phyloP scores from a whole-genome alignment of 495 filamentous ascomycete genomes.

The Emericellopsis terricola region DNA sequence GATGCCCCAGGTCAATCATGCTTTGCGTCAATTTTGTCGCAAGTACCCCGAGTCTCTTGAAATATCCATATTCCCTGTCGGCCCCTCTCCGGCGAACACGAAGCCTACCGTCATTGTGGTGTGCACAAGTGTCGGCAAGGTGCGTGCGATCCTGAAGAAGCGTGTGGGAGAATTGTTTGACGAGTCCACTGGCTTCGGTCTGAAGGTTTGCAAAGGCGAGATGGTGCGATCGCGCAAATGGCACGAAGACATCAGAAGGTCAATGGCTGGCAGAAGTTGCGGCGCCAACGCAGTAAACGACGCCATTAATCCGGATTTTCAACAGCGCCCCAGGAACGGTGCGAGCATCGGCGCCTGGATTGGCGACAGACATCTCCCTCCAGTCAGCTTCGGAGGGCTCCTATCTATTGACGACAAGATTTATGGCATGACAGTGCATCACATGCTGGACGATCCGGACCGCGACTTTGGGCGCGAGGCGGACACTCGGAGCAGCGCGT shows the following conservation, averaged over 20 bases:
- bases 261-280: constrained; percentile 15
- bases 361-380: constrained; percentile 65
- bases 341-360: constrained; percentile 86
- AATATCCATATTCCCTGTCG: constrained; percentile 56
- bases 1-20: constrained; percentile 50
- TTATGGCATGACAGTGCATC: constrained; percentile 89
- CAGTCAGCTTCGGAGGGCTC: constrained; percentile 78
- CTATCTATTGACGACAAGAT: constrained; percentile 66
- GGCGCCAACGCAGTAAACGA: constrained; percentile 11
- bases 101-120: constrained; percentile 61
- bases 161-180: constrained; percentile 39
- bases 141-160: constrained; percentile 51
- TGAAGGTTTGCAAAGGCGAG: constrained; percentile 51
- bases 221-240: constrained; percentile 45
- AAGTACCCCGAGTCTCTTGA: constrained; percentile 55
- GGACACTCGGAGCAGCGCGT: neutral
- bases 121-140: constrained; percentile 53
- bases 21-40: constrained; percentile 39
- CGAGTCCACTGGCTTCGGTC: constrained; percentile 33
- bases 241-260: constrained; percentile 11
- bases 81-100: constrained; percentile 43
- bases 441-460: constrained; percentile 76
- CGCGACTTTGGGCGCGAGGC: neutral
- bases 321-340: constrained; percentile 61
- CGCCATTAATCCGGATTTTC: constrained; percentile 44